A percentile compares a stretch with the other conserved stretches of the same genome.
These are phyloP conservation scores for Nigrospora oryzae DNA, from an alignment of 2,329 filamentous ascomycete species.

Conservation along the genomic window DNA sequence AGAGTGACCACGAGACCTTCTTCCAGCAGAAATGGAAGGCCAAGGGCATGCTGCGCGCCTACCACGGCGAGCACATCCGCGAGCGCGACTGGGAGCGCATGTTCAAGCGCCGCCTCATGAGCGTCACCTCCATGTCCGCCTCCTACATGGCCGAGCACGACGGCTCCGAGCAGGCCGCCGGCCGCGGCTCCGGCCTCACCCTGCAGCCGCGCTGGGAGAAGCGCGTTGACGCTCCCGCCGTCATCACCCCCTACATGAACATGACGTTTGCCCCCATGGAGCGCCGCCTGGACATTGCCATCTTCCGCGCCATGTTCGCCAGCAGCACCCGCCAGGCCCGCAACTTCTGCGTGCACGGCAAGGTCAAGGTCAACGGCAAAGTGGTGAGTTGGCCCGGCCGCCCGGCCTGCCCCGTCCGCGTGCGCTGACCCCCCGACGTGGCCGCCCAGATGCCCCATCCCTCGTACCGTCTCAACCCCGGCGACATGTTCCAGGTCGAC, in stretches of 20 bases:
- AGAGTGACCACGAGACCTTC: constrained; percentile 52
- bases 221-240: not conserved
- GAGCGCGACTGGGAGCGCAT: constrained; percentile 93
- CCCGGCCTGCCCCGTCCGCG: no score
- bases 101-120: constrained; percentile 73
- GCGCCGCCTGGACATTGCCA: constrained; percentile 83
- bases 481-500: constrained; percentile 96
- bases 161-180: constrained; percentile 74
- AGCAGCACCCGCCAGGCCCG: constrained; percentile 88
- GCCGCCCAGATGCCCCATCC: constrained; percentile 72
- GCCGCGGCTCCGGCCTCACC: constrained; percentile 68
- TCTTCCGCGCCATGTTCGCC: constrained; percentile 89
- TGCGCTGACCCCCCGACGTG: no score
- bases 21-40: constrained; percentile 98
- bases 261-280: constrained; percentile 94
- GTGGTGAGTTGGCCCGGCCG: constrained; percentile 49
- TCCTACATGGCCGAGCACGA: constrained; percentile 71
- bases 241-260: constrained; percentile 82
- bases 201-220: constrained; percentile 9
- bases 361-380: constrained; percentile 92
- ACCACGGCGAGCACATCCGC: constrained; percentile 90
- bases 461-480: constrained; percentile 89
- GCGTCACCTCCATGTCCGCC: constrained; percentile 80
- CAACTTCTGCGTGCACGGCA: constrained; percentile 88
- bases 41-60: constrained; percentile 74